These are phyloP conservation scores for Lipomyces japonicus DNA, from an alignment of 805 yeast species.

Conservation along the genomic window DNA sequence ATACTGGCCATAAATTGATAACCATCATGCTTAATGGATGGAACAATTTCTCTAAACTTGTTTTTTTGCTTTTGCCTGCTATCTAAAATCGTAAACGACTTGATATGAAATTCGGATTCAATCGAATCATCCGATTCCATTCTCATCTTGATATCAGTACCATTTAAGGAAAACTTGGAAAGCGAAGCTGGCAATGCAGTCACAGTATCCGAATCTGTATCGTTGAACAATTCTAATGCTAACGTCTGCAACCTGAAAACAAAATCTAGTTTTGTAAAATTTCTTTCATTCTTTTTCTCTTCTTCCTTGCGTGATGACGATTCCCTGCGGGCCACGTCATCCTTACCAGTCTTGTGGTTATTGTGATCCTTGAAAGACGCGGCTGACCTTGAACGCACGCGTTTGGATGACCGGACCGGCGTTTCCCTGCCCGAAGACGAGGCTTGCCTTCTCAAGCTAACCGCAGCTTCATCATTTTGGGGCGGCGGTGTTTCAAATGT, in stretches of 20 bases:
- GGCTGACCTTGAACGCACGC: slow-evolving; percentile 13
- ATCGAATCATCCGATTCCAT: slow-evolving; percentile 55
- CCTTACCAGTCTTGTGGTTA: neutral
- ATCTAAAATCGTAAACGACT: slow-evolving; percentile 76
- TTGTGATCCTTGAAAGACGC: slow-evolving; percentile 3
- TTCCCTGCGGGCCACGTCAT: neutral
- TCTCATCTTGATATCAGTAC: slow-evolving; percentile 49
- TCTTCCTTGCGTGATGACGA: slow-evolving; percentile 1
- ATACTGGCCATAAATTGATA: slow-evolving; percentile 68
- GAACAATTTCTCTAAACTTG: slow-evolving; percentile 76
- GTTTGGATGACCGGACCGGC: neutral
- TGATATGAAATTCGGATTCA: slow-evolving; percentile 58
- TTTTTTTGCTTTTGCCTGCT: slow-evolving; percentile 59
- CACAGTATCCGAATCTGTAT: slow-evolving; percentile 29
- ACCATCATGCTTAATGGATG: slow-evolving; percentile 57
- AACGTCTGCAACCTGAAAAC: slow-evolving; percentile 25
- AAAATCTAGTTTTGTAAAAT: slow-evolving; percentile 30
- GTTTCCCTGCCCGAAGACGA: too few species aligned
- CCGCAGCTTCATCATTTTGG: slow-evolving; percentile 17
- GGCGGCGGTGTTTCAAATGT: slow-evolving; percentile 25
- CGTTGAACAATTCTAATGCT: slow-evolving; percentile 31
- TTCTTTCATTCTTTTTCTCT: too few species aligned
- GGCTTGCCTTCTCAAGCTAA: slow-evolving; percentile 5
- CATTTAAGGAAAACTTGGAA: slow-evolving; percentile 58
- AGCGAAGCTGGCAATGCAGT: slow-evolving; percentile 36